A percentile compares a stretch with the other conserved stretches of the same genome.
phyloP scores from a whole-genome alignment of 2,329 filamentous ascomycete species.

The Colletotrichum limetticola region DNA sequence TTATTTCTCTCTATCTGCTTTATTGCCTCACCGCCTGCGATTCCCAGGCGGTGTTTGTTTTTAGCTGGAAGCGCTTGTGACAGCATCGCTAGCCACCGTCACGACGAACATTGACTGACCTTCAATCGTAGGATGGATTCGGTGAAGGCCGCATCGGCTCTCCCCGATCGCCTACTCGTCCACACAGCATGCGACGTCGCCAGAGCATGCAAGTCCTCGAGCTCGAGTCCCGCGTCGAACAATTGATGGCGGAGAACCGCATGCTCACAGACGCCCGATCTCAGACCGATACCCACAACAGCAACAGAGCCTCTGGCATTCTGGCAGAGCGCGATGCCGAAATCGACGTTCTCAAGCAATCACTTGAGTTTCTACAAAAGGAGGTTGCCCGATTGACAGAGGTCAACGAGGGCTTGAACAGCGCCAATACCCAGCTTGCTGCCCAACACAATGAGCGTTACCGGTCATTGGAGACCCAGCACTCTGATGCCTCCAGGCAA shows the following conservation, averaged over 20 bases:
- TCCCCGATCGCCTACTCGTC: constrained; percentile 90
- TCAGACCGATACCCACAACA: constrained; percentile 73
- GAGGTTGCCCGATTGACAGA: constrained; percentile 85
- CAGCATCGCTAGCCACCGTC: constrained; percentile 4
- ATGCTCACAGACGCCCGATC: constrained; percentile 69
- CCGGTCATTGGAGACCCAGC: constrained; percentile 72
- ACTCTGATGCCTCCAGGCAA: constrained; percentile 73
- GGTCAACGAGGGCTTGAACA: constrained; percentile 82
- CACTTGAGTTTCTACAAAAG: constrained; percentile 81
- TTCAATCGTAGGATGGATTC: constrained; percentile 79
- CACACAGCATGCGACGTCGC: constrained; percentile 94
- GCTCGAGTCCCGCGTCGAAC: constrained; percentile 85
- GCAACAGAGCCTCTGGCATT: constrained; percentile 74
- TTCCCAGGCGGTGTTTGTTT: neutral
- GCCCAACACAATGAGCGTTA: constrained; percentile 80
- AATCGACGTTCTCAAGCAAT: constrained; percentile 83
- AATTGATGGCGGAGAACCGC: constrained; percentile 86
- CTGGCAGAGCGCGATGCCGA: constrained; percentile 87
- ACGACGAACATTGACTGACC: constrained; percentile 20
- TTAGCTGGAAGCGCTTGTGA: neutral
- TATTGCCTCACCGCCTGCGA: neutral
- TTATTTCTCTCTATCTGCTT: neutral
- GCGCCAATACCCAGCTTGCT: constrained; percentile 81
- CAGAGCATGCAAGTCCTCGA: constrained; percentile 98
- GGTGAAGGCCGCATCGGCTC: constrained; percentile 89